Evolutionary conservation across 2,329 filamentous ascomycete species (phyloP).

Genomic region (Aspergillus aculeatus): DNA sequence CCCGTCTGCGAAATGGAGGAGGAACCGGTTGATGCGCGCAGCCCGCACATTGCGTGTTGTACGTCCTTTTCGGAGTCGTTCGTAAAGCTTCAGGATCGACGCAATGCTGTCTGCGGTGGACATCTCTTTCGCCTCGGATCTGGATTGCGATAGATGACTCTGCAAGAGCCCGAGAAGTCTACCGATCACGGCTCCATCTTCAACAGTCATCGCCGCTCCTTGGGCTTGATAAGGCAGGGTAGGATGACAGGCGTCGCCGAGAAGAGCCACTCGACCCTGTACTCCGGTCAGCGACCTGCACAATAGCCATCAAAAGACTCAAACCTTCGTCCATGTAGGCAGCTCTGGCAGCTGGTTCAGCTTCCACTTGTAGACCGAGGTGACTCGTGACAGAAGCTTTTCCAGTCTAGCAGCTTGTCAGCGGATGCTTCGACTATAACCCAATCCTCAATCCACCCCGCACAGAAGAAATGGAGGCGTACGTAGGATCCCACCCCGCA

Average conservation of each 20-base stretch:
- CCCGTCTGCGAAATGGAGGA: conserved; percentile 22
- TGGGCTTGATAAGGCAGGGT: conserved; percentile 63
- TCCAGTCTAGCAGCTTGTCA: conserved; percentile 9
- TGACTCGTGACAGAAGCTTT: conserved; percentile 49
- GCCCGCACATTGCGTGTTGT: conserved; percentile 20
- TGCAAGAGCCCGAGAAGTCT: conserved; percentile 48
- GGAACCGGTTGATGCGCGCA: conserved; percentile 15
- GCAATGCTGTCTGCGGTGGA: neutral
- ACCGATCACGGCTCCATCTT: conserved; percentile 65
- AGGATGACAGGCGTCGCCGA: conserved; percentile 61
- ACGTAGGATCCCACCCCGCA: conserved; percentile 58
- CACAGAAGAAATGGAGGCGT: neutral
- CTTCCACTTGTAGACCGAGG: conserved; percentile 65
- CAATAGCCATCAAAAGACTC: neutral
- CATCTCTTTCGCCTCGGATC: conserved; percentile 1
- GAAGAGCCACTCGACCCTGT: conserved; percentile 18
- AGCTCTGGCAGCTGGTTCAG: conserved; percentile 49
- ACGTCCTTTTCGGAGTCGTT: conserved; percentile 16
- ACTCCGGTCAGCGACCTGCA: neutral
- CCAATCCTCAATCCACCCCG: neutral
- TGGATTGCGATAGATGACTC: conserved; percentile 31
- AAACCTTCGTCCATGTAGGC: conserved; percentile 41
- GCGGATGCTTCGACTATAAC: neutral
- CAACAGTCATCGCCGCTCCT: conserved; percentile 64
- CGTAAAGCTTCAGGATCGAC: conserved; percentile 13